A percentile compares a stretch with the other conserved stretches of the same genome.
Evolutionary conservation across 257 asterid genomes (phyloP).

Genomic region (Thymus mandschuricus): DNA sequence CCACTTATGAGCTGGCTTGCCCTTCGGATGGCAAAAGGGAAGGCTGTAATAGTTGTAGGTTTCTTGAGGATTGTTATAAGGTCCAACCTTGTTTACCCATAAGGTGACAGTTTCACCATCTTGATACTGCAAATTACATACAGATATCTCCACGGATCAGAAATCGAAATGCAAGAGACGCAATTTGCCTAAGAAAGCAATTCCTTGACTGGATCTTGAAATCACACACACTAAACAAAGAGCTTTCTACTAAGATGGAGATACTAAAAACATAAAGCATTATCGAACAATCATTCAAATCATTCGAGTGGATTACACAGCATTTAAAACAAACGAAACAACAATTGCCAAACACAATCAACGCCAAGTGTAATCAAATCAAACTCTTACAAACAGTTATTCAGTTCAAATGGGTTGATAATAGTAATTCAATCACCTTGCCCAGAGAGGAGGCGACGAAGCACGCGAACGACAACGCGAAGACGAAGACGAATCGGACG

Average conservation of each 20-base stretch:
- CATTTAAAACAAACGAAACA: neutral
- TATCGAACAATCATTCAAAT: neutral
- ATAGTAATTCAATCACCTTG: conserved; percentile 49
- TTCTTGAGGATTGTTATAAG: conserved; percentile 84
- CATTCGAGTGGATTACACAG: neutral
- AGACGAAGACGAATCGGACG: conserved; percentile 41
- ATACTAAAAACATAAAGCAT: neutral
- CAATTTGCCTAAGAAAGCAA: conserved; percentile 17
- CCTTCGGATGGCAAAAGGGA: conserved; percentile 63
- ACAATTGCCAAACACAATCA: neutral
- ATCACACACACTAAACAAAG: neutral
- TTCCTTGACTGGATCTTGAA: conserved; percentile 27
- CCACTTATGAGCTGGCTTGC: conserved; percentile 61
- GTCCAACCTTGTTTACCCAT: conserved; percentile 83
- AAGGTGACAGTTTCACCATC: conserved; percentile 54
- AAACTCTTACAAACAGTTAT: neutral
- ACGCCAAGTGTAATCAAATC: conserved; percentile 16
- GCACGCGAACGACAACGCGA: conserved; percentile 35
- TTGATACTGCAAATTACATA: conserved; percentile 58
- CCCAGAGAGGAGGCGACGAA: conserved; percentile 47
- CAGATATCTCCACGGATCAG: conserved; percentile 7
- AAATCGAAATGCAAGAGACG: conserved; percentile 24
- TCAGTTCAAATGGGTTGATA: conserved; percentile 13
- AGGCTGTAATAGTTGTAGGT: conserved; percentile 77
- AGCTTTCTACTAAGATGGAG: neutral